These are phyloP conservation scores for Serendipita sp. DNA, from an alignment of 768 basidiomycete species.

Conservation along the genomic window DNA sequence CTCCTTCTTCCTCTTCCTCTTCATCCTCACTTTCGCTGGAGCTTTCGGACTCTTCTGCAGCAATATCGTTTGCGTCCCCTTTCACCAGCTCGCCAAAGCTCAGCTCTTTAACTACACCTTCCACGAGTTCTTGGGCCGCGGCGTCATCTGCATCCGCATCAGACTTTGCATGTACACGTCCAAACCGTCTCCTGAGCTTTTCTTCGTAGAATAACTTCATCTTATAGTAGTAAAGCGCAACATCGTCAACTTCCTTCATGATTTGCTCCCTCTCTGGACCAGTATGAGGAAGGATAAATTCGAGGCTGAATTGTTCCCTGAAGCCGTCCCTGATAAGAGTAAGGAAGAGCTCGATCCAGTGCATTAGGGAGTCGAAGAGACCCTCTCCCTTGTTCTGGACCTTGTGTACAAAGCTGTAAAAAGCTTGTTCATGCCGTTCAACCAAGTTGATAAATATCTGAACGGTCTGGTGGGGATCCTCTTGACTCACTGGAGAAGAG, in stretches of 20 bases:
- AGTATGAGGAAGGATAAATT: constrained; percentile 74
- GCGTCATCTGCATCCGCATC: constrained; percentile 67
- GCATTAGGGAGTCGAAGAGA: constrained; percentile 87
- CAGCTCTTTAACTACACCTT: constrained; percentile 66
- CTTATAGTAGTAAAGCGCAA: constrained; percentile 86
- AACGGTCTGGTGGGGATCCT: constrained; percentile 73
- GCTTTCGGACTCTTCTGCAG: constrained; percentile 51
- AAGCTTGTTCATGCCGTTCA: constrained; percentile 84
- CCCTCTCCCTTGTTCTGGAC: constrained; percentile 94
- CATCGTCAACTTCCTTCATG: constrained; percentile 72
- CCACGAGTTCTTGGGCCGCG: constrained; percentile 63
- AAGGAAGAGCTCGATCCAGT: constrained; percentile 92
- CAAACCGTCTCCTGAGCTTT: constrained; percentile 76
- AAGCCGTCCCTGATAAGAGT: constrained; percentile 82
- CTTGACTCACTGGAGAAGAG: constrained; percentile 46
- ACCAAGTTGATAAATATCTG: constrained; percentile 89
- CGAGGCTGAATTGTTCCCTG: constrained; percentile 57
- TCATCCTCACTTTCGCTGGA: constrained; percentile 25
- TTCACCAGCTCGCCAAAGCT: constrained; percentile 65
- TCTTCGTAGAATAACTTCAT: constrained; percentile 87
- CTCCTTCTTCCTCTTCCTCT: constrained; percentile 31
- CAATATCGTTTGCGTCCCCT: constrained; percentile 67
- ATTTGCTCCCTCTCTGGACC: constrained; percentile 63
- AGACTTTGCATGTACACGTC: constrained; percentile 30
- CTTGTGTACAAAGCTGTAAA: constrained; percentile 96